These are phyloP conservation scores for Eurotiales sp. DNA, from an alignment of 2,329 filamentous ascomycete genomes.

Conservation along the genomic window DNA sequence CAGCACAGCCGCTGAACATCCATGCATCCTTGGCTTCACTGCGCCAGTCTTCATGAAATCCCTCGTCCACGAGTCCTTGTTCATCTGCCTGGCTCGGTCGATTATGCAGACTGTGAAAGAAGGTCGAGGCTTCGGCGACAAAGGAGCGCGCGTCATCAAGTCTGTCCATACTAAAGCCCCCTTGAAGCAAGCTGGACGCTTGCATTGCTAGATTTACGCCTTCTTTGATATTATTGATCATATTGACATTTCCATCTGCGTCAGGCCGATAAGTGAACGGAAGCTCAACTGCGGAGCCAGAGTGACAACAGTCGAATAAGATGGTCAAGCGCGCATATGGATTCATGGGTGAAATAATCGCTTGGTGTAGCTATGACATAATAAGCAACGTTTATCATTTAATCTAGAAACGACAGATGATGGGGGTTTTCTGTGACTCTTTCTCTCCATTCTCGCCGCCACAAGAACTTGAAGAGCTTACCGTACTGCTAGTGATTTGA, in stretches of 20 bases:
- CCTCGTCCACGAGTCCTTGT: conserved; percentile 42
- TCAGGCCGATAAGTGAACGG: conserved; percentile 58
- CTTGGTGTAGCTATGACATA: conserved; percentile 45
- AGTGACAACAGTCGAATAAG: conserved; percentile 61
- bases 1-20: conserved; percentile 51
- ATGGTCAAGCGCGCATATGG: conserved; percentile 52
- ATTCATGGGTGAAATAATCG: conserved; percentile 51
- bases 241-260: conserved; percentile 52
- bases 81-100: conserved; percentile 41
- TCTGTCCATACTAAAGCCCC: conserved; percentile 31
- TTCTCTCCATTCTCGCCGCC: neutral
- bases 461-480: conserved; percentile 14
- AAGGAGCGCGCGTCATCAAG: conserved; percentile 14
- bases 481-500: conserved; percentile 50
- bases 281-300: conserved; percentile 56
- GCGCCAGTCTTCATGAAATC: conserved; percentile 45
- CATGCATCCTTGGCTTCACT: conserved; percentile 47
- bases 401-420: too few relatives aligned
- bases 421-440: neutral
- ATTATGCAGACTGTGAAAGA: conserved; percentile 13
- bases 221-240: conserved; percentile 54
- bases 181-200: conserved; percentile 48
- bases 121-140: conserved; percentile 12
- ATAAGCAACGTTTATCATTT: too few relatives aligned
- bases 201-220: conserved; percentile 50